These are phyloP conservation scores for Oemleria cerasiformis DNA, from an alignment of 306 rosid genomes.

Conservation along the genomic window DNA sequence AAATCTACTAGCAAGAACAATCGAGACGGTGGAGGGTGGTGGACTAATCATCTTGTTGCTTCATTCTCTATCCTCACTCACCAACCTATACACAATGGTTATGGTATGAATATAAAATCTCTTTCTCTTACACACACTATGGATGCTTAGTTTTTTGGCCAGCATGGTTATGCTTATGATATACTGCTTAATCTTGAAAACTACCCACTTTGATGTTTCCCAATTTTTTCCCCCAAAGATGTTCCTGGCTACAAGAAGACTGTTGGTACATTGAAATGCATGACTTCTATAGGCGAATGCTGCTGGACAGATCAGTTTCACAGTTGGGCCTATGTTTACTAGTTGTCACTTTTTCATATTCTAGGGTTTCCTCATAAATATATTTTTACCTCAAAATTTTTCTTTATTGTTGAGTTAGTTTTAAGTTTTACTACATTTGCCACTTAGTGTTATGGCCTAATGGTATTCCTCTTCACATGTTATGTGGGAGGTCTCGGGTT, in stretches of 20 bases:
- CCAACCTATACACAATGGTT: constrained; percentile 94
- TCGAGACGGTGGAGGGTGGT: constrained; percentile 98
- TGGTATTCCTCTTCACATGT: too few relatives aligned
- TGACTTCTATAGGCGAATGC: not conserved
- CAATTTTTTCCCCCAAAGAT: not conserved
- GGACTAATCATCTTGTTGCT: constrained; percentile 78
- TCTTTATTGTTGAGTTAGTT: not conserved
- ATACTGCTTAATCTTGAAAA: not conserved
- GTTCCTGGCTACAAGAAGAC: not conserved
- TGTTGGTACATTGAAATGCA: not conserved
- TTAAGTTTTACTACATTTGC: too few relatives aligned
- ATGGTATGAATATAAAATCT: constrained; percentile 59
- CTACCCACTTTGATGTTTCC: not conserved
- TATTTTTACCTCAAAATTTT: too few relatives aligned
- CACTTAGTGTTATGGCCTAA: too few relatives aligned
- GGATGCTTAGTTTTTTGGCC: too few relatives aligned
- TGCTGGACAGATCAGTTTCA: not conserved
- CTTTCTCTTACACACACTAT: too few relatives aligned
- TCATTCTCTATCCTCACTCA: constrained; percentile 74
- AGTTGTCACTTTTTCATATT: not conserved
- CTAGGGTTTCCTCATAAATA: not conserved
- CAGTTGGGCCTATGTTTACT: not conserved
- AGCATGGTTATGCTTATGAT: not conserved
- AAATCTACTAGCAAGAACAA: constrained; percentile 86
- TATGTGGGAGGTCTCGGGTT: too few relatives aligned